These are phyloP conservation scores for Linnemannia exigua DNA, from an alignment of 192 early-diverging fungal species.

Conservation along the genomic window DNA sequence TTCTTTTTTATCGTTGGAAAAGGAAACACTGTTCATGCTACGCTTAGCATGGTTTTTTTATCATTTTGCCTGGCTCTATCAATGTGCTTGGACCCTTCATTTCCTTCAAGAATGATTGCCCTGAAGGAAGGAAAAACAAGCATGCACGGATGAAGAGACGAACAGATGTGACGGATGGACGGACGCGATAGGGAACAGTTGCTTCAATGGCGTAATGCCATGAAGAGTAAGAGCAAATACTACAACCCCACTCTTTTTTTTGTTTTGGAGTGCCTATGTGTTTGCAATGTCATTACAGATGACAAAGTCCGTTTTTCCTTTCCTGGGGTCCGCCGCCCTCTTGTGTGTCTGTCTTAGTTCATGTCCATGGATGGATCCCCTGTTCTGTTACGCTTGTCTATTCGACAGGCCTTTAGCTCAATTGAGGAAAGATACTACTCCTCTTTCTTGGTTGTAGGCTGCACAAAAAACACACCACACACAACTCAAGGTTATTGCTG, in stretches of 20 bases:
- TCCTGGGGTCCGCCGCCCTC: background rate
- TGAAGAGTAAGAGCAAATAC: background rate
- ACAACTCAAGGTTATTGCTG: background rate
- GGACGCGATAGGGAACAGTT: background rate
- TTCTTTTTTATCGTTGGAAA: background rate
- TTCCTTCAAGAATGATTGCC: background rate
- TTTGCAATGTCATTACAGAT: background rate
- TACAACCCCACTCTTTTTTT: background rate
- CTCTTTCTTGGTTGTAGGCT: background rate
- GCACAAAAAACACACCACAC: background rate
- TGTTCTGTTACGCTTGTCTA: background rate
- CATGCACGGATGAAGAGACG: background rate
- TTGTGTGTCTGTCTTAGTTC: background rate
- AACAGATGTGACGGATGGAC: background rate
- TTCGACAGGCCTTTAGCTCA: background rate
- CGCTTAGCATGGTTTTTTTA: background rate
- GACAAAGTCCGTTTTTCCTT: slow-evolving; percentile 1
- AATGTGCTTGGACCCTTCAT: background rate
- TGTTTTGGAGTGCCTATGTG: background rate
- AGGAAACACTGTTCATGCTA: background rate
- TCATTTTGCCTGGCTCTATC: background rate
- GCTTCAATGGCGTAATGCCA: background rate
- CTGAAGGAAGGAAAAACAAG: background rate
- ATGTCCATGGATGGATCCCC: background rate
- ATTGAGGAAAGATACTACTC: background rate